Conservation (phyloP, 495 filamentous ascomycete genomes). For the Trichoderma parareesei region DNA sequence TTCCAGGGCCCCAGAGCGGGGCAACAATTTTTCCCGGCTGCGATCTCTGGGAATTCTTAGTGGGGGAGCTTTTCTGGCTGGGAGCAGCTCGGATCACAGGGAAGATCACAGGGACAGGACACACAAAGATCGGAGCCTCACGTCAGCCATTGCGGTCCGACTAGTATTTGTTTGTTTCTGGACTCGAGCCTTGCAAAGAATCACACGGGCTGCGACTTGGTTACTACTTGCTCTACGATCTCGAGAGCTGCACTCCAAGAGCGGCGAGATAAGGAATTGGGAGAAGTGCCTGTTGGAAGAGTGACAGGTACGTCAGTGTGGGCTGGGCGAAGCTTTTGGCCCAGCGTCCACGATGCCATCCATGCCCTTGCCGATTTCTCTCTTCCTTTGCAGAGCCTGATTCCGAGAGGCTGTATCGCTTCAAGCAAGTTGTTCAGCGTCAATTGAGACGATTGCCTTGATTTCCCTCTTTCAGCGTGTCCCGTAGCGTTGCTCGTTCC, state of each 20-base stretch:
- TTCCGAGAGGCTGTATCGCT: neutral
- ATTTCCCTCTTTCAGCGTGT: neutral
- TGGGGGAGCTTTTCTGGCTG: neutral
- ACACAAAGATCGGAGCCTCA: slow-evolving; percentile 5
- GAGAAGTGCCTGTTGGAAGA: neutral
- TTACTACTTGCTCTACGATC: neutral
- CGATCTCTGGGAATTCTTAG: neutral
- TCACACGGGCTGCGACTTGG: neutral
- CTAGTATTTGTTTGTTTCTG: neutral
- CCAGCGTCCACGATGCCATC: too few relatives aligned
- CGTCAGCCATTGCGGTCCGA: slow-evolving; percentile 6
- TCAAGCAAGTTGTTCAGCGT: neutral
- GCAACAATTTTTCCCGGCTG: neutral
- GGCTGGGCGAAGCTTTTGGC: neutral
- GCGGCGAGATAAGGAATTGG: neutral
- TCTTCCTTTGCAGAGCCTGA: neutral
- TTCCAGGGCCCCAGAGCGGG: neutral
- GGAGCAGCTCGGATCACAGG: slow-evolving; percentile 3
- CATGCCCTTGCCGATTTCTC: too few relatives aligned
- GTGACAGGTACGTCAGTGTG: neutral
- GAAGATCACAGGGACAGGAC: slow-evolving; percentile 8
- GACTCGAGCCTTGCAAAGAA: neutral
- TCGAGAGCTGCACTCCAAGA: neutral
- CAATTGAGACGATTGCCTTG: neutral
- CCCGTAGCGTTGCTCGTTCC: neutral